A percentile compares a stretch with the other conserved stretches of the same genome.
Evolutionary conservation across 148 eudicot species (phyloP).

Genomic region (Rhododendron vialii): DNA sequence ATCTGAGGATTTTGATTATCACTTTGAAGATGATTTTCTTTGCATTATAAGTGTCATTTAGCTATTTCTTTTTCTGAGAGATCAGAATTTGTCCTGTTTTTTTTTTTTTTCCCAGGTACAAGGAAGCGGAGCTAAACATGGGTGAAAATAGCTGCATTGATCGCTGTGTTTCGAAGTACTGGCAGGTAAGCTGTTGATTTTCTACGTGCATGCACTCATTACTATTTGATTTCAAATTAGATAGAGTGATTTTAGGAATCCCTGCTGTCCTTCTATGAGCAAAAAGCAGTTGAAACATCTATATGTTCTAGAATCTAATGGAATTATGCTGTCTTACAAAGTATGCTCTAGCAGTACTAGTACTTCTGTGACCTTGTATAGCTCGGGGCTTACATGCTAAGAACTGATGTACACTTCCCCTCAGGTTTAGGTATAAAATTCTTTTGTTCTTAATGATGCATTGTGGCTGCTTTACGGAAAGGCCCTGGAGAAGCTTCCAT

Average conservation of each 20-base stretch:
- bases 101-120: constrained; percentile 49
- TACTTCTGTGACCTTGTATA: background rate
- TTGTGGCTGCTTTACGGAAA: background rate
- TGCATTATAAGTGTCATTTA: background rate
- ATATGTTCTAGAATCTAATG: background rate
- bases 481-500: background rate
- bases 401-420: background rate
- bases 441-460: background rate
- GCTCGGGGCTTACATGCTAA: background rate
- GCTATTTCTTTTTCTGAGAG: background rate
- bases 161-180: constrained; percentile 87
- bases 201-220: background rate
- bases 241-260: background rate
- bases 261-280: background rate
- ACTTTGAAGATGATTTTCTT: background rate
- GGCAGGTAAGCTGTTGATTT: constrained; percentile 51
- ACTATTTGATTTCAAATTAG: background rate
- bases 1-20: background rate
- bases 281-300: background rate
- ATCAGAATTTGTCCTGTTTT: background rate
- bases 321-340: background rate
- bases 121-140: constrained; percentile 78
- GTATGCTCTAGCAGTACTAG: background rate
- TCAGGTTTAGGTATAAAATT: background rate
- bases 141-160: constrained; percentile 89